phyloP scores from a whole-genome alignment of 345 rosid species.

The Citrus reticulata region DNA sequence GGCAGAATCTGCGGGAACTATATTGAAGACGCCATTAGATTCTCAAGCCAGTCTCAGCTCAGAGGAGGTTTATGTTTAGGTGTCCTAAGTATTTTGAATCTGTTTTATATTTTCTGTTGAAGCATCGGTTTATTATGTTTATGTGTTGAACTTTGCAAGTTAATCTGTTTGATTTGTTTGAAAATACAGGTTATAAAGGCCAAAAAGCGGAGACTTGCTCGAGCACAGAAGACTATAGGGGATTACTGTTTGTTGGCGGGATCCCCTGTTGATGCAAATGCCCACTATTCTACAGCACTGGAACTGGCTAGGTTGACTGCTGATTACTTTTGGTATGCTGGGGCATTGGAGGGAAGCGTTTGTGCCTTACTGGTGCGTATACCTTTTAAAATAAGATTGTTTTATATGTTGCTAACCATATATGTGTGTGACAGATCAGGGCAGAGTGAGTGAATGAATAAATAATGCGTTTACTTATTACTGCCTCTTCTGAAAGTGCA shows the following conservation, averaged over 20 bases:
- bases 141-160: constrained; percentile 15
- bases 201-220: constrained; percentile 86
- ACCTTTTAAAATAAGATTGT: neutral
- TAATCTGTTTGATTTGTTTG: constrained; percentile 21
- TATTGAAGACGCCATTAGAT: constrained; percentile 94
- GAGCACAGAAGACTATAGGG: constrained; percentile 98
- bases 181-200: constrained; percentile 90
- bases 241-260: constrained; percentile 98
- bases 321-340: constrained; percentile 95
- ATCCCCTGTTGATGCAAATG: constrained; percentile 98
- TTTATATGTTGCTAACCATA: neutral
- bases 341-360: constrained; percentile 96
- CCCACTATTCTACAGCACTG: constrained; percentile 87
- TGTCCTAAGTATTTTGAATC: constrained; percentile 65
- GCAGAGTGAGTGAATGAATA: neutral
- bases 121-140: constrained; percentile 1
- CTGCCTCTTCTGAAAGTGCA: neutral
- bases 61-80: constrained; percentile 99
- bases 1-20: constrained; percentile 92
- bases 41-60: constrained; percentile 97
- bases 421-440: neutral
- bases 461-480: neutral
- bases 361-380: constrained; percentile 82
- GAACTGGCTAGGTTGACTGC: constrained; percentile 88
- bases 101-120: constrained; percentile 18